Percentiles rank a stretch among this genome's conserved stretches.
Evolutionary conservation across 176 grass and related monocot genomes (phyloP).

Genomic region (Eremochloa ophiuroides): DNA sequence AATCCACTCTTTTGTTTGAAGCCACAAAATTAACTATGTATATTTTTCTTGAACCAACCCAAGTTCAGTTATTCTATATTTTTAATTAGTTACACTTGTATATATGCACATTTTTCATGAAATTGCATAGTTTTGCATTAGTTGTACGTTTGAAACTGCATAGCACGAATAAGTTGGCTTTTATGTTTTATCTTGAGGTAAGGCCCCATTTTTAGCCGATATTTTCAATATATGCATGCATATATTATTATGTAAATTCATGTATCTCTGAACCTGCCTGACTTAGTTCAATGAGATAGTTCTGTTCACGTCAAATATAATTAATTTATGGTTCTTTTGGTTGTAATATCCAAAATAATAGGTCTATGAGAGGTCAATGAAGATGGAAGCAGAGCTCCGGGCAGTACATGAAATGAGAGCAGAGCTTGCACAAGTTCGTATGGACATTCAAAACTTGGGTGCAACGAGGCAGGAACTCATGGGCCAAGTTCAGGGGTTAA

Average conservation of each 20-base stretch:
- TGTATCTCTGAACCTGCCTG: neutral
- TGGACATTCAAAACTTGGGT: constrained; percentile 63
- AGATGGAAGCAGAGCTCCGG: constrained; percentile 54
- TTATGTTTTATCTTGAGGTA: neutral
- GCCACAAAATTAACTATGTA: neutral
- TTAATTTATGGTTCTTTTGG: neutral
- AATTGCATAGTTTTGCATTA: neutral
- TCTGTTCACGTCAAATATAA: neutral
- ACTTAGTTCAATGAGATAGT: constrained; percentile 18
- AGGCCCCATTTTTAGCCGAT: neutral
- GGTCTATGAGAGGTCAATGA: constrained; percentile 64
- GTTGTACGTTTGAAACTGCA: constrained; percentile 8
- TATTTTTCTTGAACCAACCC: neutral
- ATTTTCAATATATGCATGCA: neutral
- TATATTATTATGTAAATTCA: constrained; percentile 10
- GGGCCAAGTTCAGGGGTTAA: constrained; percentile 57
- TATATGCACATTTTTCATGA: neutral
- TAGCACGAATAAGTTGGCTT: neutral
- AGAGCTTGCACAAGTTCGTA: constrained; percentile 51
- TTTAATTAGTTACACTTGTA: constrained; percentile 4
- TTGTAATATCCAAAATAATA: constrained; percentile 11
- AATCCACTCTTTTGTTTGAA: neutral
- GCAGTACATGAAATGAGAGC: constrained; percentile 49
- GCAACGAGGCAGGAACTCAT: constrained; percentile 62
- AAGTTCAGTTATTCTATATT: neutral